Evolutionary conservation across 2,329 filamentous ascomycete species (phyloP).

Genomic region (Aspergillus neotritici): DNA sequence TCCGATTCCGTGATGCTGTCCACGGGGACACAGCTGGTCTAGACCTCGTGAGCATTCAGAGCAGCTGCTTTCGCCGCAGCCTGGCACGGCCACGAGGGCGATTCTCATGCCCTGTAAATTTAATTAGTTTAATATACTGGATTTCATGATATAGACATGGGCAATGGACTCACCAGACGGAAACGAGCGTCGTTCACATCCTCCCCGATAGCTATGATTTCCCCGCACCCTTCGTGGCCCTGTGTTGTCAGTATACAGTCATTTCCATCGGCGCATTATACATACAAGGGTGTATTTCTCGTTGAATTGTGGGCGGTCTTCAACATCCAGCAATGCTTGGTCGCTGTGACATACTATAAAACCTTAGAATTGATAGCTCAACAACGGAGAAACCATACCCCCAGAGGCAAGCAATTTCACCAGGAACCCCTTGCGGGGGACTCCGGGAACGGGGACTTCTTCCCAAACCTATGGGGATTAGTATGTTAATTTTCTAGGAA

Average conservation of each 20-base stretch:
- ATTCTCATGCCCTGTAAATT: conserved; percentile 2
- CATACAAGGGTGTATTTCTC: conserved; percentile 8
- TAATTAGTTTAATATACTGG: no score
- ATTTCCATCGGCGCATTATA: no score
- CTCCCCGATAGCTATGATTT: conserved; percentile 7
- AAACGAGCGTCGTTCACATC: conserved; percentile 4
- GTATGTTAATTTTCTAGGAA: not conserved
- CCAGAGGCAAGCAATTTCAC: conserved; percentile 9
- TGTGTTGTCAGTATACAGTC: not conserved
- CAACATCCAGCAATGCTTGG: conserved; percentile 8
- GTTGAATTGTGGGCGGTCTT: conserved; percentile 10
- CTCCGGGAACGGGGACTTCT: conserved; percentile 6
- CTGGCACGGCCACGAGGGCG: conserved; percentile 10
- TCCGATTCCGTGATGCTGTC: conserved; percentile 42
- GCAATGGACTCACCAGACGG: not conserved
- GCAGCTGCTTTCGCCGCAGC: conserved; percentile 29
- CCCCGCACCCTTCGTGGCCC: conserved; percentile 13
- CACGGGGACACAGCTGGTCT: conserved; percentile 20
- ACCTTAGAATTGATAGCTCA: not conserved
- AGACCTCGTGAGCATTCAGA: conserved; percentile 39
- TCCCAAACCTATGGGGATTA: conserved; percentile 5
- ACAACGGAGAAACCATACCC: not conserved
- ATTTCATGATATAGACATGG: no score
- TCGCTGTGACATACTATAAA: conserved; percentile 10
- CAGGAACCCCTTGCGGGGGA: conserved; percentile 3